phyloP scores from a whole-genome alignment of 345 rosid genomes.

The Ceriops tagal region DNA sequence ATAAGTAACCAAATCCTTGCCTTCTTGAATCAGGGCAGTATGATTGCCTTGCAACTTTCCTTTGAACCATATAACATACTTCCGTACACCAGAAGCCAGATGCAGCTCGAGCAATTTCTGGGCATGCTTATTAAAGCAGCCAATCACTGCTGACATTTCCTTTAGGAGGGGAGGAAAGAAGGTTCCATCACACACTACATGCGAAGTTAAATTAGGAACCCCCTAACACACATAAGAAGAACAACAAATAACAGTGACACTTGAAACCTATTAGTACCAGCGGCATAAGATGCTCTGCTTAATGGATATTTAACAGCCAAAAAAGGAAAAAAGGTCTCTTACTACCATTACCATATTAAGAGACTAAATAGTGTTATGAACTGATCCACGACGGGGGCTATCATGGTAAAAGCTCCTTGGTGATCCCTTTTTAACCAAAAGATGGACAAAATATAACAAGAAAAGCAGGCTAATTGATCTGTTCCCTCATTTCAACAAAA shows the following conservation, averaged over 20 bases:
- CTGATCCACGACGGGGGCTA: too few relatives aligned
- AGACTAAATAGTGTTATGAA: too few relatives aligned
- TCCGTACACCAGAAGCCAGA: constrained; percentile 73
- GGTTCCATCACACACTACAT: constrained; percentile 80
- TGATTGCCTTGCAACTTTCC: constrained; percentile 49
- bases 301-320: too few relatives aligned
- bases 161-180: constrained; percentile 84
- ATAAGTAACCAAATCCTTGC: constrained; percentile 76
- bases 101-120: constrained; percentile 81
- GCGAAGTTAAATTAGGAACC: constrained; percentile 8
- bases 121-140: constrained; percentile 77
- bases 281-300: neutral
- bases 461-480: too few relatives aligned
- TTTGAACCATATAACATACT: constrained; percentile 68
- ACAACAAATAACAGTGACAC: neutral
- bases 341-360: too few relatives aligned
- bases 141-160: constrained; percentile 80
- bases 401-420: too few relatives aligned
- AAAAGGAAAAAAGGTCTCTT: too few relatives aligned
- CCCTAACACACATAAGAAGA: neutral
- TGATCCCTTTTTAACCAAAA: too few relatives aligned
- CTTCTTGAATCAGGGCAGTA: constrained; percentile 65
- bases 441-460: neutral
- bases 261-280: neutral
- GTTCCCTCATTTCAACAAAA: too few relatives aligned